phyloP scores from a whole-genome alignment of 768 basidiomycete species.

The Kwoniella bestiolae region DNA sequence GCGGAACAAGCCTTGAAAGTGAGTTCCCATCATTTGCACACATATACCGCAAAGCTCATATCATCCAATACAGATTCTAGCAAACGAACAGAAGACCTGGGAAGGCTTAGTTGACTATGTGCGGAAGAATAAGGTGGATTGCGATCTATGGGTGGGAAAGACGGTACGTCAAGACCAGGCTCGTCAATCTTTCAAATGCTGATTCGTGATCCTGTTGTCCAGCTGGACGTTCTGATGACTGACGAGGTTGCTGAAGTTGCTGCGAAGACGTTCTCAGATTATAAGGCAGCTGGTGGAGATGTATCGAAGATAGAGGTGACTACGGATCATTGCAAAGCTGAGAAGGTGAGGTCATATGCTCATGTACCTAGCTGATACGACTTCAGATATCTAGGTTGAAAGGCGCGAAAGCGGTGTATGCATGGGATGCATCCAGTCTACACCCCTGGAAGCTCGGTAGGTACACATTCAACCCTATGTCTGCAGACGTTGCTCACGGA shows the following conservation, averaged over 20 bases:
- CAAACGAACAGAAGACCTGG: slow-evolving; percentile 42
- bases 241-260: slow-evolving; percentile 39
- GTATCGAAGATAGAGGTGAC: slow-evolving; percentile 48
- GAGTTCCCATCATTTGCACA: not conserved
- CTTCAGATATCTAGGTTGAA: slow-evolving; percentile 24
- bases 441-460: slow-evolving; percentile 42
- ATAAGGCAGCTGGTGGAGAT: slow-evolving; percentile 54
- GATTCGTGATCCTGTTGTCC: no score
- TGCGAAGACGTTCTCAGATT: slow-evolving; percentile 37
- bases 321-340: slow-evolving; percentile 43
- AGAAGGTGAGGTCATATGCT: slow-evolving; percentile 28
- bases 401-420: slow-evolving; percentile 32
- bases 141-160: slow-evolving; percentile 47
- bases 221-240: slow-evolving; percentile 44
- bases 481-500: not conserved
- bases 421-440: slow-evolving; percentile 43
- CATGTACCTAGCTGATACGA: not conserved
- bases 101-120: slow-evolving; percentile 33
- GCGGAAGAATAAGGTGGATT: slow-evolving; percentile 31
- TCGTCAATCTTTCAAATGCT: no score
- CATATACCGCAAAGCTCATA: no score
- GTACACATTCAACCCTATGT: not conserved
- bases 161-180: slow-evolving; percentile 34
- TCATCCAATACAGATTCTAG: slow-evolving; percentile 20
- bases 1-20: slow-evolving; percentile 33